These are phyloP conservation scores for Phaffia australis DNA, from an alignment of 768 basidiomycete genomes.

Conservation along the genomic window DNA sequence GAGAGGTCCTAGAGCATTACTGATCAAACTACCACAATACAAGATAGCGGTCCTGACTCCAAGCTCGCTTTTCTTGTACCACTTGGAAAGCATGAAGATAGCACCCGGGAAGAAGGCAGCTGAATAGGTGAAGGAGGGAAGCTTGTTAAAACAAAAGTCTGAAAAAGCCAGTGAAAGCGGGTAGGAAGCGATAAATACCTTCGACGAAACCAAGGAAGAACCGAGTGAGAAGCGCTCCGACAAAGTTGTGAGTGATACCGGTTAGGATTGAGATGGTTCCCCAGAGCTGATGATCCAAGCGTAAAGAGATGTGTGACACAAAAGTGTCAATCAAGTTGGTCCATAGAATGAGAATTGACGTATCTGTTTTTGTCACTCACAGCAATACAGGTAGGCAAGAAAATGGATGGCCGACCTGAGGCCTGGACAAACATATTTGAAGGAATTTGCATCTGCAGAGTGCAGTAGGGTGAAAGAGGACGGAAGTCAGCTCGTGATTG, in stretches of 20 bases:
- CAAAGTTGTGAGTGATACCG: conserved; percentile 48
- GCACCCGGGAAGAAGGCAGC: conserved; percentile 63
- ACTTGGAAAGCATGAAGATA: conserved; percentile 53
- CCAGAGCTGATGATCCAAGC: conserved; percentile 40
- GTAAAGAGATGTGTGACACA: conserved; percentile 3
- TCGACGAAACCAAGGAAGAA: conserved; percentile 63
- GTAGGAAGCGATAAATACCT: conserved; percentile 36
- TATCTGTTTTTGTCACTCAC: conserved; percentile 40
- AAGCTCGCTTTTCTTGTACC: conserved; percentile 64
- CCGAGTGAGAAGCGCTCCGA: conserved; percentile 51
- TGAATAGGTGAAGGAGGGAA: conserved; percentile 25
- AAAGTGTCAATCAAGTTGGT: too few species aligned
- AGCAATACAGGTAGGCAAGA: conserved; percentile 52
- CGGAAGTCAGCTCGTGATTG: background rate
- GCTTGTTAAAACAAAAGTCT: background rate
- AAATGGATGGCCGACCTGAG: conserved; percentile 48
- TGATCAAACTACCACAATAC: conserved; percentile 62
- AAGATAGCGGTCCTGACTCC: conserved; percentile 46
- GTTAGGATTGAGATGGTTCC: conserved; percentile 53
- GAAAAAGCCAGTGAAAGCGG: background rate
- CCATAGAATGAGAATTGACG: conserved; percentile 41
- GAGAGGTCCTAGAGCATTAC: conserved; percentile 70
- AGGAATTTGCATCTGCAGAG: conserved; percentile 27
- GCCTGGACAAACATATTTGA: conserved; percentile 35
- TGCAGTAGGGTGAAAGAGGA: conserved; percentile 17